Evolutionary conservation across 495 filamentous ascomycete genomes (phyloP), one percentile per base, ranked within the genome.

Genomic region (Penicillium salamii): DNA sequence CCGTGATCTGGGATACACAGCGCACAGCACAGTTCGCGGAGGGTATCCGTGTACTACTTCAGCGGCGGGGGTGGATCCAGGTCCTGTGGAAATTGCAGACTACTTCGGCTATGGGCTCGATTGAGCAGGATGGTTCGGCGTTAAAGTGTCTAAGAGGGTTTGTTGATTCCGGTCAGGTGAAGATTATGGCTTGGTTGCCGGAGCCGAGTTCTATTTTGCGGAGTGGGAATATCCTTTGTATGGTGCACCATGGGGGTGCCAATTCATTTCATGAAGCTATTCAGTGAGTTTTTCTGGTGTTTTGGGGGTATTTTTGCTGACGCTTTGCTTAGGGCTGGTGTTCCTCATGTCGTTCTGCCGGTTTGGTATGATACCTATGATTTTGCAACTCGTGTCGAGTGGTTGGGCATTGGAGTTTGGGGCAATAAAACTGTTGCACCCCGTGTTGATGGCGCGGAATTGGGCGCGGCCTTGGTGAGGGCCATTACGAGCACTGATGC

Each of bases 181-280:
- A 52, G 17, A 55, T 73, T 9, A 60, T 63, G 7, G 38, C 52
- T 5, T 75, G 71, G 72, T 47, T 77, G 2, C 58, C 66, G 0
- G 71, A 76, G 24, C 68, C 70, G 1, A 58, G 59, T 13, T 57
- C 63, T 1, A 55, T 76, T 38, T 46, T 77, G 48, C 47, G 60
- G 41, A 61, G 58, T n/a, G 65, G 61, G 1, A 52, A 52, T n/a
- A 49, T 77, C 3, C 43, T 61, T 0, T 72, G 68, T 31, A 63
- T 67, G 28, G 67, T 77, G 2, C 71, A 76, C 46, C 74, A 76
- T 35, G 72, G 72, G 5, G 74, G 71, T 7, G 59, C 70, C 8
- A 76, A 74, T 41, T 72, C 72, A 3, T 76, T 69, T 23, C 49
- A 70, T 29, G 72, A 75, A 50, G 62, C 67, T n/a, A 55, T 68